Evolutionary conservation across 768 basidiomycete species (phyloP), one percentile per base, ranked within the genome.

Genomic region (Pisolithus marmoratus): DNA sequence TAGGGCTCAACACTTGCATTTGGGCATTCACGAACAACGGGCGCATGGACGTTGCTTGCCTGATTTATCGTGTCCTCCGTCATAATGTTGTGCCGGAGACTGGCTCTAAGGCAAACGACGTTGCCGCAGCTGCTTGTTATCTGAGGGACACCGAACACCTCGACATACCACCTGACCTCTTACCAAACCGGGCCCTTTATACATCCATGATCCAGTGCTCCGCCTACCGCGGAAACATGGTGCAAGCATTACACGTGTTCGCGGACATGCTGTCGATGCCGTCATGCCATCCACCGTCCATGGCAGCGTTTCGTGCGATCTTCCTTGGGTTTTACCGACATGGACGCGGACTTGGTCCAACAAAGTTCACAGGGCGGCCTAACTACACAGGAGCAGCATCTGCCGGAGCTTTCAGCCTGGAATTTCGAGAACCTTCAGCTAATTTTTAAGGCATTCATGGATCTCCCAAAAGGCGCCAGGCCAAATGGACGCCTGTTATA

Each of bases 261-360:
- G 67, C 74, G 40, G 87, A 91, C 55, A 84, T 91, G 84, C 61
- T 87, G 22, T 70, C 75, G 5, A 49, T 60, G 19, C 66, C 68
- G 2, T 53, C 51, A 11, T 60, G 61, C 8, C 78, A 74, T 50
- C 65, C 61, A 23, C 79, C 80, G 3, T 79, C 74, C 1, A 61
- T 80, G 44, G 66, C 77, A 20, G 72, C 81, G 29, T 93, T 85
- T 64, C 81, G 87, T 20, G 80, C 80, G 17, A 63, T 94, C 38
- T 91, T 94, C 61, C 74, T 86, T 17, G 90, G 87, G 1, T 93
- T 90, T 63, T 71, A 74, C 7, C 79, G 78, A 11, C 82, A 87
- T 57, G 87, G 79, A 23, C 52, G 49, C 37, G 56, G 68, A 26
- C 60, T 66, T 40, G 50, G 42, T 4, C 48, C 55, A 20, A 24